Conservation (phyloP, 345 rosid species). For the Abelmoschus esculentus region DNA sequence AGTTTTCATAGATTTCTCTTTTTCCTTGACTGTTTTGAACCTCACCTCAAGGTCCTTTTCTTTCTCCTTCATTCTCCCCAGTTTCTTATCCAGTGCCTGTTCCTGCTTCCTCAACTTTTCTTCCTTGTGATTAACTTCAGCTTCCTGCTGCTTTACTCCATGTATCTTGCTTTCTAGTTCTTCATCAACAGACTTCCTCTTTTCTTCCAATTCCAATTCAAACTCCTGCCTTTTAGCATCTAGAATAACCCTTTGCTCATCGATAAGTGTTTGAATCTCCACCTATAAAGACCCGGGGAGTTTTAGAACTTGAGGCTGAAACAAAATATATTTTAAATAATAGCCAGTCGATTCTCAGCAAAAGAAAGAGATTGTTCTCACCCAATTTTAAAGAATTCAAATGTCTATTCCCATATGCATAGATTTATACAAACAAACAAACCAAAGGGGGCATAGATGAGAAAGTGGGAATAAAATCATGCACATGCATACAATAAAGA, state of each 20-base stretch:
- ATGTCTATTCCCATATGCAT: neutral
- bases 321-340: neutral
- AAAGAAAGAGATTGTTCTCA: neutral
- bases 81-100: conserved; percentile 42
- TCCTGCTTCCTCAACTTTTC: conserved; percentile 51
- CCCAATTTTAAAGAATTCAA: neutral
- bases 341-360: no score
- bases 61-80: conserved; percentile 59
- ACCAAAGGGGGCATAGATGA: neutral
- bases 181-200: conserved; percentile 47
- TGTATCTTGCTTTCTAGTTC: conserved; percentile 45
- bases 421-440: neutral
- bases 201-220: conserved; percentile 50
- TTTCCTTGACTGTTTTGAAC: conserved; percentile 45
- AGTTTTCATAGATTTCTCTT: conserved; percentile 43
- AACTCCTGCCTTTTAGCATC: conserved; percentile 45
- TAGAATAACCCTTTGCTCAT: conserved; percentile 49
- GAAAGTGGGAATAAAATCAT: neutral
- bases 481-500: neutral
- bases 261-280: conserved; percentile 60
- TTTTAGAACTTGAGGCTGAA: conserved; percentile 1
- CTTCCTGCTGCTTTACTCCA: conserved; percentile 40
- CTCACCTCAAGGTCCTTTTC: conserved; percentile 61
- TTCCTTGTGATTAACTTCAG: conserved; percentile 43
- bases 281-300: conserved; percentile 31